Percentiles rank a stretch among this genome's conserved stretches.
phyloP scores from a whole-genome alignment of 2,329 filamentous ascomycete genomes.

The Chaetothyriales sp. region DNA sequence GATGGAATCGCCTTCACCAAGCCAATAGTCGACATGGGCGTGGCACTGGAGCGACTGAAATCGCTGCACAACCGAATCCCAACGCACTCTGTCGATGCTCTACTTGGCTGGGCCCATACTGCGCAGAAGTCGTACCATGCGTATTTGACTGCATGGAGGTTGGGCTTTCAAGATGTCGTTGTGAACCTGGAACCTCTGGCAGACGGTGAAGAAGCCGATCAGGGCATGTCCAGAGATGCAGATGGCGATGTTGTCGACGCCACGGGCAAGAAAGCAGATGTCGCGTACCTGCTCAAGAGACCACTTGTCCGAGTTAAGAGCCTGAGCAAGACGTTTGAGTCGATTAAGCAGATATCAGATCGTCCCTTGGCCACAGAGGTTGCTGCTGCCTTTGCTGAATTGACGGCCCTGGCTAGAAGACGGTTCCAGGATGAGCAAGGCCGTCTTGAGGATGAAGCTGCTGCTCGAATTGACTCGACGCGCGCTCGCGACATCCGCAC shows the following conservation, averaged over 20 bases:
- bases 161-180: slow-evolving; percentile 87
- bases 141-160: slow-evolving; percentile 75
- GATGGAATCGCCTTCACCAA: slow-evolving; percentile 56
- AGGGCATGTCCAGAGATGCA: slow-evolving; percentile 41
- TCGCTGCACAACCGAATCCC: slow-evolving; percentile 68
- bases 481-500: slow-evolving; percentile 66
- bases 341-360: slow-evolving; percentile 26
- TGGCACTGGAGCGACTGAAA: slow-evolving; percentile 72
- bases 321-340: slow-evolving; percentile 68
- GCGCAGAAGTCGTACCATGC: slow-evolving; percentile 66
- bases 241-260: slow-evolving; percentile 50
- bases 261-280: slow-evolving; percentile 80
- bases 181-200: slow-evolving; percentile 76
- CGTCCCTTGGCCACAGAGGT: slow-evolving; percentile 41
- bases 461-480: slow-evolving; percentile 65
- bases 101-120: slow-evolving; percentile 68
- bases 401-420: slow-evolving; percentile 63
- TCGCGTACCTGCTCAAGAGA: slow-evolving; percentile 79
- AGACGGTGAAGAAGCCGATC: slow-evolving; percentile 37
- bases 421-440: slow-evolving; percentile 58
- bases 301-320: slow-evolving; percentile 80
- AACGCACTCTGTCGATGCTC: slow-evolving; percentile 50
- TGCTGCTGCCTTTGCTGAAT: slow-evolving; percentile 48
- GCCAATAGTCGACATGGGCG: slow-evolving; percentile 86
- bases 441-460: slow-evolving; percentile 70